Base-by-base conservation (phyloP, 345 rosid species). In the Adansonia digitata region DNA sequence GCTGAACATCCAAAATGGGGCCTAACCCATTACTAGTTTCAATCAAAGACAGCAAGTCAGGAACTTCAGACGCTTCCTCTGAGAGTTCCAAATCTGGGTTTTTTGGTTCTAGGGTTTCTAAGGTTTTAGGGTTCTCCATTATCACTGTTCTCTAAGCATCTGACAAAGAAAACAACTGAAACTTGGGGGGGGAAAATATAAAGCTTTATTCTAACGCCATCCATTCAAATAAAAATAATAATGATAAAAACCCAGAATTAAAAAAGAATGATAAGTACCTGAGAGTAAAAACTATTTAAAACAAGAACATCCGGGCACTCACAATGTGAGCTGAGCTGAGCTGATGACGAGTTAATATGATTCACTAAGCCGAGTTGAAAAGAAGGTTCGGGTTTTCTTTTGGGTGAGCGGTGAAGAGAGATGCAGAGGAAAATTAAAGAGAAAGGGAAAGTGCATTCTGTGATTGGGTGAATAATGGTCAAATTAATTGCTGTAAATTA, bases 31-130 rank as follows among this genome's bases (percentile, higher is more conserved):
- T 42, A 69, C 39, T 49, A 42, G 57, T 73, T 73, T 51, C 79
- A 69, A 45, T 64, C 39, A 72, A 84, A 63, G 81, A 40, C 37
- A 55, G 68, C 35, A 73, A 74, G 56, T 67, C 78, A 57, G 69
- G 45, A 42, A 77, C 29, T 62, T 69, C 80, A 75, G 45, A 77
- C 75, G 67, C 63, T 69, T 80, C 82, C 60, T 71, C 82, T 70
- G 86, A 86, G 90, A 85, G 86, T 84, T 82, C 69, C 62, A 64
- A 83, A 83, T 71, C 81, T 46, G 85, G 82, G 80, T 70, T 65
- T 67, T 83, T 75, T 43, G 78, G 64, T 65, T 85, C 85, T 66
- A 85, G 77, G 72, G 84, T 80, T 84, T 79, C 86, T 55, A 81
- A 81, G 81, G 78, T 83, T 76, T 75, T 73, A 74, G 84, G 69